Conservation (phyloP, 352 stramenopile genomes). For the Pythium dissotocum region DNA sequence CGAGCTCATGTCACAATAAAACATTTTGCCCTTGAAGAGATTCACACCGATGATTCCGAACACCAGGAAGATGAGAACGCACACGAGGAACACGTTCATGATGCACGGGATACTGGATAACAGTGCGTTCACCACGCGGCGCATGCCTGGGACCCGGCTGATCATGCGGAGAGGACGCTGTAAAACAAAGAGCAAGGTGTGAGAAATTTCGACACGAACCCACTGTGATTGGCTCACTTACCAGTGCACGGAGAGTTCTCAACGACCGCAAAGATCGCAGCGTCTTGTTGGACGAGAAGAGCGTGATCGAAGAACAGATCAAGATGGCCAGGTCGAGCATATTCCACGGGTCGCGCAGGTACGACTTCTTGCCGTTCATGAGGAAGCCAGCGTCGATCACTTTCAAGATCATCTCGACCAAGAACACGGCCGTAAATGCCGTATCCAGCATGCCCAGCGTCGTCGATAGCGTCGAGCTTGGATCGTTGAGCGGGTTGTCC, state of each 20-base stretch:
- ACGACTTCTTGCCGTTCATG: conserved; percentile 50
- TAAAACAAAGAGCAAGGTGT: background rate
- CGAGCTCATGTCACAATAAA: conserved; percentile 58
- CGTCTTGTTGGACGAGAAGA: conserved; percentile 44
- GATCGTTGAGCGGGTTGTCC: conserved; percentile 65
- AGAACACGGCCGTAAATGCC: conserved; percentile 59
- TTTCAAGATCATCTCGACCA: conserved; percentile 77
- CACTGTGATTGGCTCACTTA: conserved; percentile 21
- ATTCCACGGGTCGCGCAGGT: conserved; percentile 78
- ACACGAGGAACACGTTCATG: conserved; percentile 80
- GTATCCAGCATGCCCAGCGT: conserved; percentile 44
- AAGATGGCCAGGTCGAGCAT: conserved; percentile 74
- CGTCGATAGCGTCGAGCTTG: conserved; percentile 29
- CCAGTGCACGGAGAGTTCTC: conserved; percentile 61
- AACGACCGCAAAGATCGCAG: conserved; percentile 61
- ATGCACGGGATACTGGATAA: conserved; percentile 73
- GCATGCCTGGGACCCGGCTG: conserved; percentile 59
- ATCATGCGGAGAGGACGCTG: conserved; percentile 68
- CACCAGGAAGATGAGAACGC: conserved; percentile 89
- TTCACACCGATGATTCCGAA: conserved; percentile 69
- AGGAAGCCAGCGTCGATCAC: conserved; percentile 65
- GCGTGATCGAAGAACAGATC: conserved; percentile 41
- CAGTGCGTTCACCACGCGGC: conserved; percentile 78
- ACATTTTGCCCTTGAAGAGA: conserved; percentile 87
- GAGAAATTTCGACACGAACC: background rate